phyloP scores from a whole-genome alignment of 1,284 basidiomycete species.

The Malassezia yamatoensis region DNA sequence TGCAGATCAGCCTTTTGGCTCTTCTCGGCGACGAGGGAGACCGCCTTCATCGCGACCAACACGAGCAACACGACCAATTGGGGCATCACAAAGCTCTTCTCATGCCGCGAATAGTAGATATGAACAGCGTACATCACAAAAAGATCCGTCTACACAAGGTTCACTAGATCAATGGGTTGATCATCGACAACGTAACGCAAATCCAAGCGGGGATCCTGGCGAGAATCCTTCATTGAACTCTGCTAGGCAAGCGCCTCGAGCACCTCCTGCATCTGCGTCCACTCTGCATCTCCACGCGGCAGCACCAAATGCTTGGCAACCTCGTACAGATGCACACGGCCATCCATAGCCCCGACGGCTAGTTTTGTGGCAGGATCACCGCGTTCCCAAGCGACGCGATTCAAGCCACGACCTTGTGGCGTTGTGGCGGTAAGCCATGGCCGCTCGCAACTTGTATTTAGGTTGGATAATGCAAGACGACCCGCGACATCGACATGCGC shows the following conservation, averaged over 20 bases:
- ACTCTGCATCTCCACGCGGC: constrained; percentile 28
- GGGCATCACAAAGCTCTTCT: too few species aligned
- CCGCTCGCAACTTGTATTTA: constrained; percentile 78
- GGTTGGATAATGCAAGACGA: constrained; percentile 89
- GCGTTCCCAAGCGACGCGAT: constrained; percentile 84
- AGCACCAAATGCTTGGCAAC: constrained; percentile 20
- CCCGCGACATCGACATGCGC: constrained; percentile 87
- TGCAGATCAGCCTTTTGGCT: constrained; percentile 2
- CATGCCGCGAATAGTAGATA: too few species aligned
- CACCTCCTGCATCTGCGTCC: constrained; percentile 22
- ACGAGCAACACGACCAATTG: too few species aligned
- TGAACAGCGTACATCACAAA: too few species aligned
- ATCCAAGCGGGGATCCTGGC: neutral
- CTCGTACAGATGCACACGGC: constrained; percentile 78
- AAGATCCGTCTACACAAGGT: too few species aligned
- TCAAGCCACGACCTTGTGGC: constrained; percentile 64
- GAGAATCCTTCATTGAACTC: neutral
- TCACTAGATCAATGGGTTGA: too few species aligned
- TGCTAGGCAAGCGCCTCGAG: constrained; percentile 10
- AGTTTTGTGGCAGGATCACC: constrained; percentile 55
- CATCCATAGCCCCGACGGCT: constrained; percentile 81
- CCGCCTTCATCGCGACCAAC: neutral
- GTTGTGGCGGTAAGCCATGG: neutral
- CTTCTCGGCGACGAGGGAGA: neutral
- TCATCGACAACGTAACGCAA: too few species aligned